Percentiles rank a stretch among this genome's conserved stretches.
Evolutionary conservation across 164 flowering plant genomes (phyloP).

Genomic region (Akebia trifoliata): DNA sequence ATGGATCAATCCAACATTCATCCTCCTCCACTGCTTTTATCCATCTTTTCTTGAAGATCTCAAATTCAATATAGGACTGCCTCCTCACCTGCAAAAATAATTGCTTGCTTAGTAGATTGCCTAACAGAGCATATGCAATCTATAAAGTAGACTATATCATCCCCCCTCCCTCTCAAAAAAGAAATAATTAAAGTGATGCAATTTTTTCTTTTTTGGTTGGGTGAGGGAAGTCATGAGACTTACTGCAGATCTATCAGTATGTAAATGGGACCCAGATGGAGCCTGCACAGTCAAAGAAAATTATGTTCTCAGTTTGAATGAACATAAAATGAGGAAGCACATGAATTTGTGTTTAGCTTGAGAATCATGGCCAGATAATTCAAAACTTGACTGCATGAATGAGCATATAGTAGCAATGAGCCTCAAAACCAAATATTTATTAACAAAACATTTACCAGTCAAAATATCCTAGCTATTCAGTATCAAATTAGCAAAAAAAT

Average conservation of each 20-base stretch:
- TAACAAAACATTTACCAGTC: not conserved
- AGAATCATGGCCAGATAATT: constrained; percentile 14
- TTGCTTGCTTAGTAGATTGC: not conserved
- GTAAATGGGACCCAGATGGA: constrained; percentile 17
- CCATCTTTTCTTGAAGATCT: constrained; percentile 72
- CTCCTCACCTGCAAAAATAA: constrained; percentile 56
- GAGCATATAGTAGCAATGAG: constrained; percentile 2
- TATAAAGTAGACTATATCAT: too few relatives aligned
- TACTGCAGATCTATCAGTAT: constrained; percentile 47
- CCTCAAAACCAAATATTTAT: not conserved
- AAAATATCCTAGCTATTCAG: not conserved
- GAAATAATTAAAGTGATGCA: too few relatives aligned
- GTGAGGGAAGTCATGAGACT: constrained; percentile 24
- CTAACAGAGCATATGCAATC: too few relatives aligned
- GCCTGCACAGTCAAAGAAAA: constrained; percentile 37
- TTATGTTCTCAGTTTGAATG: not conserved
- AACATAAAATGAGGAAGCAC: constrained; percentile 4
- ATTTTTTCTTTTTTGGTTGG: too few relatives aligned
- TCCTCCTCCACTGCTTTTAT: constrained; percentile 56
- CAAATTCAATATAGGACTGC: constrained; percentile 63
- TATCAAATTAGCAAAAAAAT: too few relatives aligned
- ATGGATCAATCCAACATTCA: constrained; percentile 79
- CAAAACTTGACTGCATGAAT: constrained; percentile 27
- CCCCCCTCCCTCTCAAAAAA: too few relatives aligned
- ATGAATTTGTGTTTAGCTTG: constrained; percentile 14